Conservation (phyloP, 1,284 basidiomycete species). For the Apiotrichum montevideense region DNA sequence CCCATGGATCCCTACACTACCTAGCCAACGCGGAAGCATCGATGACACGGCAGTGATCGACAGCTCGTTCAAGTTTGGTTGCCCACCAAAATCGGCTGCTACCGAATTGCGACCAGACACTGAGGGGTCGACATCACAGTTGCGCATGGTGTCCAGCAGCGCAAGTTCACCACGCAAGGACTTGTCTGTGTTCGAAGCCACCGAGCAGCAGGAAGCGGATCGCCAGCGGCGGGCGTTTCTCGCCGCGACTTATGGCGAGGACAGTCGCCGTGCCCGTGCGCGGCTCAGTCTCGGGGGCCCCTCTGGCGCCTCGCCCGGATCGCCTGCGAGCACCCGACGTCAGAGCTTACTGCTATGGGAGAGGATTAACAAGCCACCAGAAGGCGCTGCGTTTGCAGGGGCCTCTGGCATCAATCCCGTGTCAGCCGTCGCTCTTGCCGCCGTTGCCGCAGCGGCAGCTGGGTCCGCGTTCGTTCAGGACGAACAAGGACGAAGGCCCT, state of each 20-base stretch:
- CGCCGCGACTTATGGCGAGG: constrained; percentile 40
- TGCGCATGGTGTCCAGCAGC: background rate
- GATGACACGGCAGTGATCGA: constrained; percentile 14
- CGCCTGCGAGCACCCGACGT: constrained; percentile 24
- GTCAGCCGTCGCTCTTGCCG: background rate
- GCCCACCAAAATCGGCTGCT: background rate
- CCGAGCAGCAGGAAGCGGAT: constrained; percentile 45
- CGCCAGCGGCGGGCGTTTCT: constrained; percentile 42
- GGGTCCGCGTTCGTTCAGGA: background rate
- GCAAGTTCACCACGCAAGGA: background rate
- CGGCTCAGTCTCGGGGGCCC: constrained; percentile 36
- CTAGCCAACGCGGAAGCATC: constrained; percentile 27
- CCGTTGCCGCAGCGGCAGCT: background rate
- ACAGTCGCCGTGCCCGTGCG: constrained; percentile 36
- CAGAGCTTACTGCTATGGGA: constrained; percentile 41
- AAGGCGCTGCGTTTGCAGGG: background rate
- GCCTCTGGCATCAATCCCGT: background rate
- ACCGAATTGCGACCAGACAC: background rate
- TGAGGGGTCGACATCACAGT: background rate
- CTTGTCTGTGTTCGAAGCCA: constrained; percentile 27
- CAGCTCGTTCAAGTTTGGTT: constrained; percentile 30
- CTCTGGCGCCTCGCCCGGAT: constrained; percentile 14
- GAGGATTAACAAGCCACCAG: constrained; percentile 18
- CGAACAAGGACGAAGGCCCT: constrained; percentile 7
- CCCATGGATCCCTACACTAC: constrained; percentile 28